phyloP scores from a whole-genome alignment of 2,329 filamentous ascomycete species.

The Nigrospora osmanthi region DNA sequence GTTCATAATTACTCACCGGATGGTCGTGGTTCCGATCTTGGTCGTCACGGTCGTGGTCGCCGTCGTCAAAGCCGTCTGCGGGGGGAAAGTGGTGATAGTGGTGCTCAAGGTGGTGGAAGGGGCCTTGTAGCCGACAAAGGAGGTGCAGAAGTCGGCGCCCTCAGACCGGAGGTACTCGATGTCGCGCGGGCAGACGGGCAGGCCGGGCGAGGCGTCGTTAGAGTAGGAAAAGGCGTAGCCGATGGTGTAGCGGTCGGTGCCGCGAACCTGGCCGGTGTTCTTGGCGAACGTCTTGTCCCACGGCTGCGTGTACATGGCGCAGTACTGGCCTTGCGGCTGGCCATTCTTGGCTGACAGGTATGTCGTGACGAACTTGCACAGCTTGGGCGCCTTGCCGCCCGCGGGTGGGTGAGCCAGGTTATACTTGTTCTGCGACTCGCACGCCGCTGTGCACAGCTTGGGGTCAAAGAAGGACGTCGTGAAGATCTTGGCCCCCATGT shows the following conservation, averaged over 20 bases:
- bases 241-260: slow-evolving; percentile 1
- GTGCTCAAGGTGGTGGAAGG: background rate
- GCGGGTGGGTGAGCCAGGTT: slow-evolving; percentile 5
- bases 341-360: slow-evolving; percentile 29
- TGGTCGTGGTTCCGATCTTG: background rate
- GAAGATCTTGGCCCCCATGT: slow-evolving; percentile 17
- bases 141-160: background rate
- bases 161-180: background rate
- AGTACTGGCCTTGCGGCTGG: slow-evolving; percentile 25
- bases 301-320: slow-evolving; percentile 14
- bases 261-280: background rate
- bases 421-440: slow-evolving; percentile 7
- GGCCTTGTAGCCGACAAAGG: background rate
- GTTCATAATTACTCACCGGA: background rate
- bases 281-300: background rate
- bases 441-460: slow-evolving; percentile 9
- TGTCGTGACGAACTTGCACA: slow-evolving; percentile 24
- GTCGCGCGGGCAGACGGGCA: background rate
- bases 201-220: background rate
- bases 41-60: background rate
- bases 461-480: slow-evolving; percentile 6
- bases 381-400: background rate
- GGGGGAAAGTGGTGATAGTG: background rate
- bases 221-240: background rate
- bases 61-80: background rate